Evolutionary conservation across 768 basidiomycete genomes (phyloP).

Genomic region (Clitopilus passeckerianus): DNA sequence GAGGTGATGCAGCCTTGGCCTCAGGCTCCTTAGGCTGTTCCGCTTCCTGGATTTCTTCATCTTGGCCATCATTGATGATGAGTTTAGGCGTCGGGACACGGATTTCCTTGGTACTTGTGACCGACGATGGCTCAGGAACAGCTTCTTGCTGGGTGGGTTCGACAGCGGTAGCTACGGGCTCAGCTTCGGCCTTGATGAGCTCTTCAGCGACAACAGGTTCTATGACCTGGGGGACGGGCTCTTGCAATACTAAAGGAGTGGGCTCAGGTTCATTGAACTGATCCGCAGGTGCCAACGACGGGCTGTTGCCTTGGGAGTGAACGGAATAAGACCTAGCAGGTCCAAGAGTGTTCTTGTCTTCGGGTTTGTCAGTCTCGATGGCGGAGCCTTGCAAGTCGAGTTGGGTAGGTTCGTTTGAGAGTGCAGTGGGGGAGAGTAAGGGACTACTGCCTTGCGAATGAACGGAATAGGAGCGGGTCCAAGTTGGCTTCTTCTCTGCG

Average conservation of each 20-base stretch:
- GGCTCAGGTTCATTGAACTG: background rate
- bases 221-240: constrained; percentile 1
- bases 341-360: background rate
- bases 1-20: background rate
- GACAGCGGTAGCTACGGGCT: background rate
- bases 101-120: background rate
- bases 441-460: constrained; percentile 31
- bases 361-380: background rate
- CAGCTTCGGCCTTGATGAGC: background rate
- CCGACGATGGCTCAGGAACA: background rate
- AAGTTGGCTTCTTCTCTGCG: constrained; percentile 16
- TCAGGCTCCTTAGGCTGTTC: background rate
- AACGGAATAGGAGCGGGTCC: constrained; percentile 38
- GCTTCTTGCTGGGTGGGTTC: background rate
- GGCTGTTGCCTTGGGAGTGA: background rate
- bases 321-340: background rate
- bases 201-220: background rate
- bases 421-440: constrained; percentile 7
- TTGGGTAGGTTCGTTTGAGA: constrained; percentile 4
- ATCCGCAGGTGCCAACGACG: background rate
- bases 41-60: background rate
- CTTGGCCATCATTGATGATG: background rate
- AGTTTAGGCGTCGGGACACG: background rate
- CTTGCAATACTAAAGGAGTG: background rate
- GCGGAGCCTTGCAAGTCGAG: background rate